Conservation (phyloP, 768 basidiomycete genomes). For the Suillus bovinus region DNA sequence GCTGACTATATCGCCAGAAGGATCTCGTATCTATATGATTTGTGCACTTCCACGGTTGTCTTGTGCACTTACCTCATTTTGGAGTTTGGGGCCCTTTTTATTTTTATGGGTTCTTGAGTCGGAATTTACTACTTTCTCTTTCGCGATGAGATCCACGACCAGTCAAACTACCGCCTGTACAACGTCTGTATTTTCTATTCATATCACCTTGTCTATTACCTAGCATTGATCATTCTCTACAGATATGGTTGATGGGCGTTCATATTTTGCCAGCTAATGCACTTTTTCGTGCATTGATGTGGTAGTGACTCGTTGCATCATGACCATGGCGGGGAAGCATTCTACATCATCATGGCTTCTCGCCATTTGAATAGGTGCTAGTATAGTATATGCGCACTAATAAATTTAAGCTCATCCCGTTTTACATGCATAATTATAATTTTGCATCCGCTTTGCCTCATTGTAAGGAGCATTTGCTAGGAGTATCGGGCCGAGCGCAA, state of each 20-base stretch:
- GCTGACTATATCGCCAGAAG: conserved; percentile 25
- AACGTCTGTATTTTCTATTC: conserved; percentile 10
- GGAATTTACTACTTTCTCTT: conserved; percentile 19
- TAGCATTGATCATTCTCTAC: not conserved
- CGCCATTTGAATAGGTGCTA: too few relatives aligned
- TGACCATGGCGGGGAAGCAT: not conserved
- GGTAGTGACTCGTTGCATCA: not conserved
- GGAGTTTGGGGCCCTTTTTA: conserved; percentile 17
- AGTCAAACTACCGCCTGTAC: conserved; percentile 15
- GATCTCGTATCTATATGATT: conserved; percentile 18
- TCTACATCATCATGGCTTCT: too few relatives aligned
- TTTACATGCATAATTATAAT: too few relatives aligned
- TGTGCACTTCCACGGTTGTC: conserved; percentile 16
- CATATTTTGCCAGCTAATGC: not conserved
- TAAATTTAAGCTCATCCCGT: too few relatives aligned
- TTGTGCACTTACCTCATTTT: conserved; percentile 11
- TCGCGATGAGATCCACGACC: conserved; percentile 13
- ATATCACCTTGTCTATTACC: not conserved
- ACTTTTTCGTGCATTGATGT: not conserved
- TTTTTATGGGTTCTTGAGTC: conserved; percentile 16
- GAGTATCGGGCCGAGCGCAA: too few relatives aligned
- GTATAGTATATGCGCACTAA: too few relatives aligned
- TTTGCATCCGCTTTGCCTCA: too few relatives aligned
- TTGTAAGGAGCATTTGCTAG: too few relatives aligned
- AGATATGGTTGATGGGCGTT: not conserved